These are phyloP conservation scores for Neopestalotiopsis rosae DNA, from an alignment of 2,329 filamentous ascomycete species.

Conservation along the genomic window DNA sequence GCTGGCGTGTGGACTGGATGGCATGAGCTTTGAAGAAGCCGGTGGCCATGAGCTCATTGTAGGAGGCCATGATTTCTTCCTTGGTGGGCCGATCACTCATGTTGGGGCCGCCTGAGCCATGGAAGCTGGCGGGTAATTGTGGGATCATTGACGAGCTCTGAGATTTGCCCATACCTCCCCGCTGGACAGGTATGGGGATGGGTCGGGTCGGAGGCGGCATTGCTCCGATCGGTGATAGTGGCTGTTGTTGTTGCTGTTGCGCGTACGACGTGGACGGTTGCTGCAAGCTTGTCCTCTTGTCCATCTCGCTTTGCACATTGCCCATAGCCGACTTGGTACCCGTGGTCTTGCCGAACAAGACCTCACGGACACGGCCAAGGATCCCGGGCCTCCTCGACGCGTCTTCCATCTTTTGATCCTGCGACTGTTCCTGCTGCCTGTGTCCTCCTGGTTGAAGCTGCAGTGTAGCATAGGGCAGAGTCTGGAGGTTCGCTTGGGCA, in stretches of 20 bases:
- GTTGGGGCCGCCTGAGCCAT: slow-evolving; percentile 4
- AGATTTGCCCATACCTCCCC: slow-evolving; percentile 24
- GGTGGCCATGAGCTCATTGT: slow-evolving; percentile 60
- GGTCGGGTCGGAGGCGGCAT: slow-evolving; percentile 19
- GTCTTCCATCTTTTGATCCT: slow-evolving; percentile 16
- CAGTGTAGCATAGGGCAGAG: slow-evolving; percentile 18
- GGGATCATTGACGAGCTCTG: slow-evolving; percentile 32
- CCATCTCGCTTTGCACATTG: slow-evolving; percentile 27
- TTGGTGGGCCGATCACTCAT: slow-evolving; percentile 36
- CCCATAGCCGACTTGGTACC: slow-evolving; percentile 11
- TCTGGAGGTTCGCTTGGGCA: slow-evolving; percentile 25
- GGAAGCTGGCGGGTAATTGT: slow-evolving; percentile 22
- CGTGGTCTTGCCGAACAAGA: slow-evolving; percentile 22
- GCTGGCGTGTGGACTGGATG: slow-evolving; percentile 61
- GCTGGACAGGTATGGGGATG: slow-evolving; percentile 15
- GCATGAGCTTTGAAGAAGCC: slow-evolving; percentile 65
- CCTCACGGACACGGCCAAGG: slow-evolving; percentile 37
- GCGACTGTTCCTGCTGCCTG: neutral
- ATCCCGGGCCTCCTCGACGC: slow-evolving; percentile 35
- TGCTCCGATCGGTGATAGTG: neutral
- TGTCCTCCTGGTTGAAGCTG: slow-evolving; percentile 10
- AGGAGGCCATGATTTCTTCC: slow-evolving; percentile 62
- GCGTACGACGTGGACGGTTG: slow-evolving; percentile 24
- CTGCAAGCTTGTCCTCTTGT: slow-evolving; percentile 38
- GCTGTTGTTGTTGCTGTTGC: neutral